Base-by-base conservation (phyloP, 495 filamentous ascomycete genomes). In the Hyaloscypha variabilis region DNA sequence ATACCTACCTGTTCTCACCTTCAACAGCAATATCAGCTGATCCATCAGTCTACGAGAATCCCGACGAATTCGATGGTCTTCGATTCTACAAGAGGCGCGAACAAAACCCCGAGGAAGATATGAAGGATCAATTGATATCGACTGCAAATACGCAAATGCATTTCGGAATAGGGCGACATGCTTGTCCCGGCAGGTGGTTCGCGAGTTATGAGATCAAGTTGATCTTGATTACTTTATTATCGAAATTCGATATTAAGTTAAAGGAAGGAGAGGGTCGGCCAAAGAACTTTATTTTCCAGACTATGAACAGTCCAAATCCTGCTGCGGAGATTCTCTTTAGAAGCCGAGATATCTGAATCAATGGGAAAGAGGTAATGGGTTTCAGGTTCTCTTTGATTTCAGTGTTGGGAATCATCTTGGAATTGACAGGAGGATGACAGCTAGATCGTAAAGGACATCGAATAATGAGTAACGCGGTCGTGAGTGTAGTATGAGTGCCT, bases 171-270 rank as follows among this genome's bases (percentile, higher is more conserved):
- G 85, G 85, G n/a, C 77, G 73, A 56, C 78, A 83, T 69, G 81
- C 80, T 6, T 86, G 84, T 61, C 81, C 83, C 2, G 83, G 83
- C 19, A 74, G 83, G n/a, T 85, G 84, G 73, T 82, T 85, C 74
- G 82, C 79, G 11, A 70, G 66, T n/a, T 69, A 79, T 69, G 77
- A 81, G 70, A 77, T 85, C 63, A 83, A 85, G 74, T 58, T 82
- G 53, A 65, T 80, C 5, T 69, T 86, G 8, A 66, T 74, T 8
- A 65, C 71, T 62, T 68, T 83, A 1, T 49, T 85, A 11, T 53
- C 81, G 34, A 72, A 74, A 60, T 85, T 83, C 71, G 82, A 86
- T 52, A 65, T 83, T 31, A 74, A 73, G 63, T 71, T 81, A 8
- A 71, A 66, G 17, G 74, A 79, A 24, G 81, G 79, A 46, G 71